These are phyloP conservation scores for Huntiella moniliformis DNA, from an alignment of 2,329 filamentous ascomycete genomes.

Conservation along the genomic window DNA sequence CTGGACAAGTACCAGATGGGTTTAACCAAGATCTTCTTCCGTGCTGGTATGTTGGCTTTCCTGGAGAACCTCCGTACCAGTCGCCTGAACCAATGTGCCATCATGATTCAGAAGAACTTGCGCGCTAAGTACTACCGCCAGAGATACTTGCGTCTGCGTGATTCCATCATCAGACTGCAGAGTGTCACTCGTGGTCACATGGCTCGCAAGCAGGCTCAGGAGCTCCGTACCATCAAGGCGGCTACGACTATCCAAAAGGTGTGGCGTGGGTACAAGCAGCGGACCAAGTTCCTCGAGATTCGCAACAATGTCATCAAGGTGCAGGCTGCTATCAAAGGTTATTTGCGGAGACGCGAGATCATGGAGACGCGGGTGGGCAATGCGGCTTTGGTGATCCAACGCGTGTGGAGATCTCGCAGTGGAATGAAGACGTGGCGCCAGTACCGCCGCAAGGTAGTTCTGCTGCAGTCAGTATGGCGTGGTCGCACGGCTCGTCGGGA, in stretches of 20 bases:
- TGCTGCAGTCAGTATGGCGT: slow-evolving; percentile 86
- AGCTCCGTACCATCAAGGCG: slow-evolving; percentile 65
- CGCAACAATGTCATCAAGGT: slow-evolving; percentile 72
- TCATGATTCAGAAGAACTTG: slow-evolving; percentile 98
- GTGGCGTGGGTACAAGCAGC: slow-evolving; percentile 83
- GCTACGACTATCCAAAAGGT: slow-evolving; percentile 89
- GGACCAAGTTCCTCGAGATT: slow-evolving; percentile 60
- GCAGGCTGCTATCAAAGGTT: slow-evolving; percentile 82
- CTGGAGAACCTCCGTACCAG: slow-evolving; percentile 83
- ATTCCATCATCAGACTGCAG: slow-evolving; percentile 65
- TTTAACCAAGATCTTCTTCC: slow-evolving; percentile 98
- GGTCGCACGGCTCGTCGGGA: slow-evolving; percentile 60
- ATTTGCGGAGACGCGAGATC: slow-evolving; percentile 73
- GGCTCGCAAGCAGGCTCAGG: slow-evolving; percentile 58
- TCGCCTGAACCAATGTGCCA: slow-evolving; percentile 78
- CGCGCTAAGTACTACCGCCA: slow-evolving; percentile 87
- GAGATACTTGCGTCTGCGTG: slow-evolving; percentile 71
- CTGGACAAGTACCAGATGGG: slow-evolving; percentile 94
- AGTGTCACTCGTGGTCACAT: slow-evolving; percentile 58
- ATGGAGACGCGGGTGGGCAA: slow-evolving; percentile 88
- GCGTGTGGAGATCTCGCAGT: slow-evolving; percentile 66
- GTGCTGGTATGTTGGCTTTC: slow-evolving; percentile 95
- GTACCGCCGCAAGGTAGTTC: slow-evolving; percentile 73
- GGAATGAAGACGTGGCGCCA: slow-evolving; percentile 68
- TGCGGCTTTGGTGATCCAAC: slow-evolving; percentile 76